phyloP scores from a whole-genome alignment of 1,139 yeast species.

The Candida sp. region DNA sequence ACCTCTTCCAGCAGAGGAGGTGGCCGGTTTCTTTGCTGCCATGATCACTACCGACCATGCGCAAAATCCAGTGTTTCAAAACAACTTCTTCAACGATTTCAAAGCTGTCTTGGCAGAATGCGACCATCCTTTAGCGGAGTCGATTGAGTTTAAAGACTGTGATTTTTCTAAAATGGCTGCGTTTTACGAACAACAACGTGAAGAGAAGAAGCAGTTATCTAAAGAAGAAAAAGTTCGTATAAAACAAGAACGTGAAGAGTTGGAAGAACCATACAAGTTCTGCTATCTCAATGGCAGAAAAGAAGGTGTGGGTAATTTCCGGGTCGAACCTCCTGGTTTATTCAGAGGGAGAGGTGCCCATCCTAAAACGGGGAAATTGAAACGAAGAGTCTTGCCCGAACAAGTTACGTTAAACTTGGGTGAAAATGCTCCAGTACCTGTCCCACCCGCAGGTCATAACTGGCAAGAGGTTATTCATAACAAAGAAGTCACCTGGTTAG shows the following conservation, averaged over 20 bases:
- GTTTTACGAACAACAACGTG: slow-evolving; percentile 67
- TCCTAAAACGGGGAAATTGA: slow-evolving; percentile 90
- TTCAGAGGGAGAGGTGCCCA: slow-evolving; percentile 97
- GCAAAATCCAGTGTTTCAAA: slow-evolving; percentile 78
- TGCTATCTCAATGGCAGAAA: slow-evolving; percentile 84
- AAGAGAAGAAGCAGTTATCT: slow-evolving; percentile 66
- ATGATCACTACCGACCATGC: slow-evolving; percentile 88
- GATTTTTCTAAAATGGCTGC: slow-evolving; percentile 77
- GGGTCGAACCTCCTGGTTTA: slow-evolving; percentile 94
- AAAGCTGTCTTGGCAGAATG: slow-evolving; percentile 64
- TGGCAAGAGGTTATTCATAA: slow-evolving; percentile 94
- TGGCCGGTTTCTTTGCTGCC: slow-evolving; percentile 93
- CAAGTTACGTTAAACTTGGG: slow-evolving; percentile 85
- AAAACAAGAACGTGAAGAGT: slow-evolving; percentile 67
- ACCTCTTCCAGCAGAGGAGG: slow-evolving; percentile 88
- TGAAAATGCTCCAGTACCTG: slow-evolving; percentile 67
- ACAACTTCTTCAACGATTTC: slow-evolving; percentile 85
- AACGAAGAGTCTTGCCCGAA: slow-evolving; percentile 82
- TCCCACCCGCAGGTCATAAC: slow-evolving; percentile 79
- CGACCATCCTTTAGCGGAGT: slow-evolving; percentile 14
- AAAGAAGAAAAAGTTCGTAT: slow-evolving; percentile 70
- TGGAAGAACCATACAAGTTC: slow-evolving; percentile 79
- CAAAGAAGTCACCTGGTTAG: slow-evolving; percentile 91
- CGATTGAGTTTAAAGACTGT: slow-evolving; percentile 63
- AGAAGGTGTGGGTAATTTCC: slow-evolving; percentile 90